phyloP scores from a whole-genome alignment of 2,329 filamentous ascomycete genomes.

The Neocucurbitaria cava region DNA sequence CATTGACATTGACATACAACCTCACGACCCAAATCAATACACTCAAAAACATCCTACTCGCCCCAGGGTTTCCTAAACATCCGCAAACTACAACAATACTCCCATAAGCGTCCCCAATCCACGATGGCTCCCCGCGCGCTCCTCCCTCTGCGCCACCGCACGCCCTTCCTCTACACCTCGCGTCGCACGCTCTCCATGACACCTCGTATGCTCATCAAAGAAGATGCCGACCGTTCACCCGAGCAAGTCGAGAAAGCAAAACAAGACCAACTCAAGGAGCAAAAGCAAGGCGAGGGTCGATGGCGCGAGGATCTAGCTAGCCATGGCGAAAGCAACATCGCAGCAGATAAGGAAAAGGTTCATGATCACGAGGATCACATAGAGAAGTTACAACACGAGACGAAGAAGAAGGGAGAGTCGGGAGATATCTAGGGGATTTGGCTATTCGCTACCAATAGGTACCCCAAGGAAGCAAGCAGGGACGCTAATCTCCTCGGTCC shows the following conservation, averaged over 20 bases:
- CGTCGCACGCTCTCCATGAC: conserved; percentile 42
- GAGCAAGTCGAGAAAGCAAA: conserved; percentile 53
- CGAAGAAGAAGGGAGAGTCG: conserved; percentile 50
- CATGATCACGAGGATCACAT: conserved; percentile 53
- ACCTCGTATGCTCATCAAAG: conserved; percentile 46
- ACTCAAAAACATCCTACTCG: neutral
- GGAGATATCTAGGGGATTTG: conserved; percentile 38
- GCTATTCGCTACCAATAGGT: too few species aligned
- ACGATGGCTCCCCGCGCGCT: conserved; percentile 23
- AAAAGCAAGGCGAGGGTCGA: conserved; percentile 51
- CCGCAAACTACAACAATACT: neutral
- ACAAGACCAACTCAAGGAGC: conserved; percentile 54
- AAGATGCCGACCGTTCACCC: conserved; percentile 48
- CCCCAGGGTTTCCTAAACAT: too few species aligned
- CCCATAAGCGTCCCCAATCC: neutral
- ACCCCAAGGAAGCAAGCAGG: neutral
- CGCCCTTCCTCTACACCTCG: conserved; percentile 4
- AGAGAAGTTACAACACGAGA: conserved; percentile 54
- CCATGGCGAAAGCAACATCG: conserved; percentile 49
- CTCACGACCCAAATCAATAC: neutral
- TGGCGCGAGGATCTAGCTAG: conserved; percentile 55
- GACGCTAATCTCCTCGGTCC: too few species aligned
- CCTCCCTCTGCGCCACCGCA: conserved; percentile 10
- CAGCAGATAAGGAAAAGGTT: conserved; percentile 54
- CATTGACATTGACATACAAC: neutral